Conservation (phyloP, 495 filamentous ascomycete genomes). For the Pyronema omphalodes region DNA sequence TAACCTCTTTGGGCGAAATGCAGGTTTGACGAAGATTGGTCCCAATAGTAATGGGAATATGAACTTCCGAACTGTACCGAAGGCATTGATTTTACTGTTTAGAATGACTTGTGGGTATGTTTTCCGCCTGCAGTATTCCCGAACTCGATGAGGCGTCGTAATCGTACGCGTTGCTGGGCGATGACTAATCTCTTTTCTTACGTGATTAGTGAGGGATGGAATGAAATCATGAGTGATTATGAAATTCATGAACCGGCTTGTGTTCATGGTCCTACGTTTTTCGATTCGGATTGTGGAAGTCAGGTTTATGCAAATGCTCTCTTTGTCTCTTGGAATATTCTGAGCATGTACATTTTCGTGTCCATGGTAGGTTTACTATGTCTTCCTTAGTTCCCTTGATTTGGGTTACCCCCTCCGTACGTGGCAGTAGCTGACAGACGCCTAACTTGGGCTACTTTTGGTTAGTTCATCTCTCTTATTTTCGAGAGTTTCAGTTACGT, state of each 20-base stretch:
- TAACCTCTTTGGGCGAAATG: too few relatives aligned
- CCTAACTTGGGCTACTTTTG: neutral
- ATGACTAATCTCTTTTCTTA: neutral
- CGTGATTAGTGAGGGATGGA: slow-evolving; percentile 59
- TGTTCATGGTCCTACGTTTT: slow-evolving; percentile 45
- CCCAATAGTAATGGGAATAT: slow-evolving; percentile 53
- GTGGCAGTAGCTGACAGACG: neutral
- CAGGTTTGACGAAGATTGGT: slow-evolving; percentile 63
- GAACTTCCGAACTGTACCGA: slow-evolving; percentile 86
- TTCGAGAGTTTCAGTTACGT: slow-evolving; percentile 99
- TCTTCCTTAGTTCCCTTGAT: neutral
- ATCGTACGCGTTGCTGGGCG: neutral
- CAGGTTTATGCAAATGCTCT: slow-evolving; percentile 65
- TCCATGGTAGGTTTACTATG: slow-evolving; percentile 36
- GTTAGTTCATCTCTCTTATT: slow-evolving; percentile 83
- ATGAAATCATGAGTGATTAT: slow-evolving; percentile 90
- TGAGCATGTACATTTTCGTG: slow-evolving; percentile 99
- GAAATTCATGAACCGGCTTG: slow-evolving; percentile 65
- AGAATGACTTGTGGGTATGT: slow-evolving; percentile 56
- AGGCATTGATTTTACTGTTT: slow-evolving; percentile 85
- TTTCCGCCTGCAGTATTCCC: neutral
- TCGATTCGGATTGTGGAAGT: slow-evolving; percentile 85
- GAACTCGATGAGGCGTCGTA: neutral
- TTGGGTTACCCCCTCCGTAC: neutral
- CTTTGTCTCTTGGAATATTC: slow-evolving; percentile 94